These are phyloP conservation scores for Noccaea caerulescens DNA, from an alignment of 345 rosid species.

Conservation along the genomic window DNA sequence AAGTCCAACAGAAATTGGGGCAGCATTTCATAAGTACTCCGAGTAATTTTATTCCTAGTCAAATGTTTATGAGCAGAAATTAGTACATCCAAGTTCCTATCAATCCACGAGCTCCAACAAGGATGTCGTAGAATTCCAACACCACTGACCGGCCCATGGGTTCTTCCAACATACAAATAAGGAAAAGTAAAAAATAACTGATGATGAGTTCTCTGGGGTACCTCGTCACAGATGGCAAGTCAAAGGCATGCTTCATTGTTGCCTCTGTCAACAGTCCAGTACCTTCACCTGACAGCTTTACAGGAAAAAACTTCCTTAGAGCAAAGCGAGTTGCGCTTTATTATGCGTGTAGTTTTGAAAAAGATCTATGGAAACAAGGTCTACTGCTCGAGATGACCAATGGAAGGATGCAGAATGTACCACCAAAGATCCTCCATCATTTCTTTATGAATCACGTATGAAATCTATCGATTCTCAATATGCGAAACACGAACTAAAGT, in stretches of 20 bases:
- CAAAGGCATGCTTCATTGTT: slow-evolving; percentile 57
- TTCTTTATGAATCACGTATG: not conserved
- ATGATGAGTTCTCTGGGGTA: slow-evolving; percentile 38
- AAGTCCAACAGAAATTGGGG: slow-evolving; percentile 58
- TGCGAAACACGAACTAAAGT: slow-evolving; percentile 18
- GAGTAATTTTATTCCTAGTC: slow-evolving; percentile 54
- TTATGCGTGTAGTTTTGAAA: not conserved
- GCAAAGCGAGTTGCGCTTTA: not conserved
- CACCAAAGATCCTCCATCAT: slow-evolving; percentile 16
- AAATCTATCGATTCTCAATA: slow-evolving; percentile 6
- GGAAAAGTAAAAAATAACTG: not conserved
- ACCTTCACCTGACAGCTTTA: slow-evolving; percentile 49
- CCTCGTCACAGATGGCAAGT: slow-evolving; percentile 67
- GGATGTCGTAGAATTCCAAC: slow-evolving; percentile 18
- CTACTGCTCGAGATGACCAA: slow-evolving; percentile 2
- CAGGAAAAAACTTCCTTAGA: slow-evolving; percentile 25
- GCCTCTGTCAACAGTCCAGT: slow-evolving; percentile 53
- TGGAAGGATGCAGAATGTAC: slow-evolving; percentile 20
- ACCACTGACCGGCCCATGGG: slow-evolving; percentile 6
- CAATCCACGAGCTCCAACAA: slow-evolving; percentile 12
- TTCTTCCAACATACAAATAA: slow-evolving; percentile 24
- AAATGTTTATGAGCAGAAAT: slow-evolving; percentile 44
- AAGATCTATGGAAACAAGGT: not conserved
- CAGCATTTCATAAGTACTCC: slow-evolving; percentile 55
- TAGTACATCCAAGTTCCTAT: slow-evolving; percentile 35